phyloP scores from a whole-genome alignment of 805 yeast genomes.

The Diddensiella transvaalensis region DNA sequence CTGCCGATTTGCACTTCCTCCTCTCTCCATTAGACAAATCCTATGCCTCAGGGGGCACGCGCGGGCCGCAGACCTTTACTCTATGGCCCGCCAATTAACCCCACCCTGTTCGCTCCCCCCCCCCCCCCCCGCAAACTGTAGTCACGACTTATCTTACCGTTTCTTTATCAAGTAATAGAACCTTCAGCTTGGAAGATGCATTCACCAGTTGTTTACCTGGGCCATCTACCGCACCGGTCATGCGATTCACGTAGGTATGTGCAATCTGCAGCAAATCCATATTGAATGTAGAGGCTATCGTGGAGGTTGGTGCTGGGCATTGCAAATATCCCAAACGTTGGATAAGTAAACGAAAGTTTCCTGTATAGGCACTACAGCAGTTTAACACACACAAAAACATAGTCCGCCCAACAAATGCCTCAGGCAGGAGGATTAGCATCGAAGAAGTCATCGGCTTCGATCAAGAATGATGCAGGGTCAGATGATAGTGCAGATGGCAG shows the following conservation, averaged over 20 bases:
- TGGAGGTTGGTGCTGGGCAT: neutral
- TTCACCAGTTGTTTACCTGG: slow-evolving; percentile 12
- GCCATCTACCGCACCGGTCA: slow-evolving; percentile 24
- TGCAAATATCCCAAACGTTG: neutral
- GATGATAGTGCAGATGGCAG: neutral
- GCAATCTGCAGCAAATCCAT: slow-evolving; percentile 39
- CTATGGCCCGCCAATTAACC: too few species aligned
- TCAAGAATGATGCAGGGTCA: neutral
- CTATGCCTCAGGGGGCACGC: too few species aligned
- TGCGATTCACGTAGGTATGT: slow-evolving; percentile 38
- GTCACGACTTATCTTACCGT: slow-evolving; percentile 49
- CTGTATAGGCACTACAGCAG: too few species aligned
- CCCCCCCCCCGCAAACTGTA: too few species aligned
- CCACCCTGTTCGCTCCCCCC: too few species aligned
- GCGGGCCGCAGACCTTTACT: too few species aligned
- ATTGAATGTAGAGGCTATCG: neutral
- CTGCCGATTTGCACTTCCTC: neutral
- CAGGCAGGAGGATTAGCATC: neutral
- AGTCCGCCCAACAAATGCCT: too few species aligned
- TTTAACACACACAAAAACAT: too few species aligned
- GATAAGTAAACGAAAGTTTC: neutral
- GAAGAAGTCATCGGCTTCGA: neutral
- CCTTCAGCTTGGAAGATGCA: slow-evolving; percentile 51
- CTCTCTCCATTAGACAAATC: neutral
- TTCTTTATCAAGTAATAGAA: slow-evolving; percentile 69